phyloP scores from a whole-genome alignment of 1,284 basidiomycete genomes.

The Naganishia sp. region DNA sequence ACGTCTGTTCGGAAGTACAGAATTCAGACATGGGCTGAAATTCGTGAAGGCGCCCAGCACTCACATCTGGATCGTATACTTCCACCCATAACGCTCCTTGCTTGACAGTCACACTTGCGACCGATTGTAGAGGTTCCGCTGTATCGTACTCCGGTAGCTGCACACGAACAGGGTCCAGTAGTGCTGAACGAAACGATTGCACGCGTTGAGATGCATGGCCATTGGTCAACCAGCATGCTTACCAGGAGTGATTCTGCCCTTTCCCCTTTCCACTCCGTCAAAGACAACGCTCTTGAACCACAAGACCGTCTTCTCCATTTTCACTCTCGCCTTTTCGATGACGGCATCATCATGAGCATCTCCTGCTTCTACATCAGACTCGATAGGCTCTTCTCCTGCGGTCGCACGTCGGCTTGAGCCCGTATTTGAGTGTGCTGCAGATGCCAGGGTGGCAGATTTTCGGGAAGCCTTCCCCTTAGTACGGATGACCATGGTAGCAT shows the following conservation, averaged over 20 bases:
- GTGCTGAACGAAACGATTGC: constrained; percentile 36
- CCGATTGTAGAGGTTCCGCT: constrained; percentile 42
- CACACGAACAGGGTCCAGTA: constrained; percentile 50
- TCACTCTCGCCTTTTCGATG: constrained; percentile 40
- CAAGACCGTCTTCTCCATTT: constrained; percentile 49
- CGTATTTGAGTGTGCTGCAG: constrained; percentile 8
- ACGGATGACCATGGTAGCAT: constrained; percentile 25
- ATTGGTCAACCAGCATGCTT: constrained; percentile 26
- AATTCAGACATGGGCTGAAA: constrained; percentile 1
- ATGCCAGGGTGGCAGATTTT: constrained; percentile 22
- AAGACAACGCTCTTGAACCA: constrained; percentile 48
- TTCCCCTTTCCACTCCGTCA: constrained; percentile 51
- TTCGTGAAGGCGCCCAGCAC: constrained; percentile 1
- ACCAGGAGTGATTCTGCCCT: constrained; percentile 51
- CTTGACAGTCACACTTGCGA: constrained; percentile 50
- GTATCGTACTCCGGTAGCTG: constrained; percentile 40
- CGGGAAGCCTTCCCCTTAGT: constrained; percentile 28
- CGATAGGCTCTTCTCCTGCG: constrained; percentile 29
- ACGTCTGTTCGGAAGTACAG: constrained; percentile 31
- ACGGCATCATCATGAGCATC: constrained; percentile 36
- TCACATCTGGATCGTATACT: constrained; percentile 48
- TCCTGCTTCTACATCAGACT: constrained; percentile 30
- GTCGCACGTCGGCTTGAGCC: constrained; percentile 8
- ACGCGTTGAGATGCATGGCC: neutral
- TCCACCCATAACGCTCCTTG: constrained; percentile 46